A percentile compares a stretch with the other conserved stretches of the same genome.
phyloP scores from a whole-genome alignment of 371 early-diverging fungal genomes.

The Rhizopus microsporus region DNA sequence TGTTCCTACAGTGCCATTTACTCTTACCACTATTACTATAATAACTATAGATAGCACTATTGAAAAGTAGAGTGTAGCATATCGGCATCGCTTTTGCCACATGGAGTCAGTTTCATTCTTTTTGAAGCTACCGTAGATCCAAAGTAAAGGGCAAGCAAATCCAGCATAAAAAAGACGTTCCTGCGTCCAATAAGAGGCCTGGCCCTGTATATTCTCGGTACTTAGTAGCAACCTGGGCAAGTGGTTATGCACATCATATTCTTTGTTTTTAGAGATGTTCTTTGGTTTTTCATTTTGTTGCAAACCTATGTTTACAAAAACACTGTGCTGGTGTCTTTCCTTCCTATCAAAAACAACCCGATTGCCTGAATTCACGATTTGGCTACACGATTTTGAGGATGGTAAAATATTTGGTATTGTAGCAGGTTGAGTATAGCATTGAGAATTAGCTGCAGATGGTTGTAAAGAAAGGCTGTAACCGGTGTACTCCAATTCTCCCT shows the following conservation, averaged over 20 bases:
- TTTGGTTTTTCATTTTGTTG: neutral
- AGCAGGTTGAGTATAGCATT: neutral
- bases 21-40: slow-evolving; percentile 10
- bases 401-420: slow-evolving; percentile 15
- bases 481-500: slow-evolving; percentile 17
- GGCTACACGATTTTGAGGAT: neutral
- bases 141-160: slow-evolving; percentile 20
- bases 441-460: slow-evolving; percentile 5
- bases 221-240: too few species aligned
- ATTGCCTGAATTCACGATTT: neutral
- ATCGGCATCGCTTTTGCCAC: slow-evolving; percentile 24
- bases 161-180: slow-evolving; percentile 20
- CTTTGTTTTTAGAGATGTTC: neutral
- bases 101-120: neutral
- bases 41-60: slow-evolving; percentile 6
- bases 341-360: neutral
- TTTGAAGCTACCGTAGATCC: slow-evolving; percentile 20
- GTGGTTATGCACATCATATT: neutral
- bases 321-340: neutral
- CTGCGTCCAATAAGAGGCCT: slow-evolving; percentile 9
- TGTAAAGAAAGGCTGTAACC: slow-evolving; percentile 11
- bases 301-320: neutral
- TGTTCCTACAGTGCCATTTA: slow-evolving; percentile 9
- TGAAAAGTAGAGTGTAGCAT: slow-evolving; percentile 19
- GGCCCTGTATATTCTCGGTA: neutral